Evolutionary conservation across 805 yeast species (phyloP), one percentile per base, ranked within the genome.

Genomic region (Candida peoriensis): DNA sequence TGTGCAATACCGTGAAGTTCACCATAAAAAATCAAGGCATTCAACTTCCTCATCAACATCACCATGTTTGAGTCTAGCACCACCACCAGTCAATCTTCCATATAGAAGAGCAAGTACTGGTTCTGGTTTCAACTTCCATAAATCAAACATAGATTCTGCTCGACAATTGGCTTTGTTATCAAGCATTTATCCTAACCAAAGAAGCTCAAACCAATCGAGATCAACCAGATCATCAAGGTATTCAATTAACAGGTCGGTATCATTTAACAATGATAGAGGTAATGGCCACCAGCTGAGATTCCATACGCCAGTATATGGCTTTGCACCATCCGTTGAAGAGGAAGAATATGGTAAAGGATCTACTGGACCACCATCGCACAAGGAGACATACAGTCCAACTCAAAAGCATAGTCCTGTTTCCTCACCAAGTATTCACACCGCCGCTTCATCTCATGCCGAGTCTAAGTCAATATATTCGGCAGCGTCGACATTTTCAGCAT

Each of bases 1-100:
- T 56, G 96, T 87, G 30, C 94, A 85, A 57, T 84, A 81, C 54
- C 73, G 84, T 38, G 93, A 83, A 54, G 58, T 77, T 48, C 65
- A 68, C 41, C 50, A 48, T 33, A 48, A 44, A 31, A 48, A 46
- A 38, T 34, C 43, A n/a, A 43, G 47, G 34, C 22, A 25, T 19
- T 35, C 41, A 7, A 43, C 39, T n/a, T 42, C 38, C 9, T 28
- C 42, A 21, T 34, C 39, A 40, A 39, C 55, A 33, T 57, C 44
- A 4, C 68, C 71, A 28, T 61, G 58, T 34, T 54, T 78, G 40
- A 70, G 66, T 28, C 64, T 83, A 37, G 94, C 95, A 0, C 94
- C 94, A 8, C 90, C 94, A 5, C 94, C 94, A 3, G 78, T 84
- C 24, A 78, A 79, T 49, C 66, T 80, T 41, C 71, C 70, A 29